Percentiles rank a stretch among this genome's conserved stretches.
Evolutionary conservation across 1,284 basidiomycete genomes (phyloP).

Genomic region (Austropuccinia psidii): DNA sequence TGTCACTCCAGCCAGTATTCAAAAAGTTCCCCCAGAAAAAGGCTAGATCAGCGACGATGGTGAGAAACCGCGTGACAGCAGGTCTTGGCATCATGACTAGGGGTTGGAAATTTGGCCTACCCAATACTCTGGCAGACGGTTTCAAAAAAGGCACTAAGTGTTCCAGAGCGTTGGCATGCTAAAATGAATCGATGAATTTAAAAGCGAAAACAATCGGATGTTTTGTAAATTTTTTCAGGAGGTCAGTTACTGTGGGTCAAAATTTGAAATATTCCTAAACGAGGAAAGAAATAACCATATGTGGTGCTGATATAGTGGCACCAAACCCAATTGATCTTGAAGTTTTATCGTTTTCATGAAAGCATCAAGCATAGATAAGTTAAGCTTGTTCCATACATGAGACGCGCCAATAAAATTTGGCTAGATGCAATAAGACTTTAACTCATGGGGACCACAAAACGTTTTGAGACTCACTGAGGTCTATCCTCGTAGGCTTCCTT

Average conservation of each 20-base stretch:
- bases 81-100: neutral
- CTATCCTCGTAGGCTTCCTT: slow-evolving; percentile 20
- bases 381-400: neutral
- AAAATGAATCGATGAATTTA: neutral
- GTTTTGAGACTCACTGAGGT: slow-evolving; percentile 17
- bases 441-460: no score
- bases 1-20: no score
- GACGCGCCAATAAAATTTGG: neutral
- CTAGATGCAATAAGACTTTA: neutral
- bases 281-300: slow-evolving; percentile 58
- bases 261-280: neutral
- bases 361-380: no score
- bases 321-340: slow-evolving; percentile 63
- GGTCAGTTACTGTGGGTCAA: neutral
- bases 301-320: slow-evolving; percentile 82
- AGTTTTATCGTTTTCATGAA: no score
- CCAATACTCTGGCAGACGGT: slow-evolving; percentile 66
- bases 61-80: no score
- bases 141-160: slow-evolving; percentile 62
- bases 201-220: neutral
- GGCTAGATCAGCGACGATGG: slow-evolving; percentile 67
- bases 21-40: no score
- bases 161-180: slow-evolving; percentile 76
- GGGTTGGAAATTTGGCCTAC: slow-evolving; percentile 58
- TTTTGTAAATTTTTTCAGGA: no score